Percentiles rank a stretch among this genome's conserved stretches.
phyloP scores from a whole-genome alignment of 805 yeast species.

The Candida maesae region DNA sequence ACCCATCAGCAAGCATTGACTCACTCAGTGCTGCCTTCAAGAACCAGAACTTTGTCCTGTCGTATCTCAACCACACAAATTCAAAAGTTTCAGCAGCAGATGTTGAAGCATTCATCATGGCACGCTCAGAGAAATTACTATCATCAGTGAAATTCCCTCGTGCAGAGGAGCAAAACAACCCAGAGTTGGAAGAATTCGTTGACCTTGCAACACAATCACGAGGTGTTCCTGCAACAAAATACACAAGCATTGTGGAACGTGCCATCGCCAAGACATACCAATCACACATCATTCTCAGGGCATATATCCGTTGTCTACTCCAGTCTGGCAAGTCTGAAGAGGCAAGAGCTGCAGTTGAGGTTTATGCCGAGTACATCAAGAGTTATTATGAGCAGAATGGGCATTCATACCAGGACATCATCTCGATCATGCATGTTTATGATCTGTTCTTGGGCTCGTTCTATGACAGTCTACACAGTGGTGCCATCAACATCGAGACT shows the following conservation, averaged over 20 bases:
- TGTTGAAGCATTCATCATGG: slow-evolving; percentile 10
- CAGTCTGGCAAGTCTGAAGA: slow-evolving; percentile 20
- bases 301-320: slow-evolving; percentile 34
- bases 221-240: slow-evolving; percentile 10
- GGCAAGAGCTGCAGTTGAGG: slow-evolving; percentile 34
- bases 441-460: slow-evolving; percentile 11
- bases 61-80: slow-evolving; percentile 10
- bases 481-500: neutral
- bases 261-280: slow-evolving; percentile 46
- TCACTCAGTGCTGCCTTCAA: slow-evolving; percentile 9
- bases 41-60: slow-evolving; percentile 16
- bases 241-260: slow-evolving; percentile 24
- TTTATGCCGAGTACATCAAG: slow-evolving; percentile 38
- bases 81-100: slow-evolving; percentile 3
- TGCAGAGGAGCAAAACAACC: slow-evolving; percentile 35
- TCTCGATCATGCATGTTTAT: slow-evolving; percentile 26
- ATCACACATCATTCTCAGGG: slow-evolving; percentile 32
- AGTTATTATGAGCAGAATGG: slow-evolving; percentile 34
- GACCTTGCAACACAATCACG: slow-evolving; percentile 21
- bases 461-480: neutral
- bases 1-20: neutral
- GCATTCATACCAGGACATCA: slow-evolving; percentile 34
- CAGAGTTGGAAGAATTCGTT: slow-evolving; percentile 31
- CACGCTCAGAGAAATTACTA: slow-evolving; percentile 18
- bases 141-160: slow-evolving; percentile 38